Percentiles rank a stretch among this genome's conserved stretches.
Conservation (phyloP, 192 early-diverging fungal species). For the Linderina pennispora region DNA sequence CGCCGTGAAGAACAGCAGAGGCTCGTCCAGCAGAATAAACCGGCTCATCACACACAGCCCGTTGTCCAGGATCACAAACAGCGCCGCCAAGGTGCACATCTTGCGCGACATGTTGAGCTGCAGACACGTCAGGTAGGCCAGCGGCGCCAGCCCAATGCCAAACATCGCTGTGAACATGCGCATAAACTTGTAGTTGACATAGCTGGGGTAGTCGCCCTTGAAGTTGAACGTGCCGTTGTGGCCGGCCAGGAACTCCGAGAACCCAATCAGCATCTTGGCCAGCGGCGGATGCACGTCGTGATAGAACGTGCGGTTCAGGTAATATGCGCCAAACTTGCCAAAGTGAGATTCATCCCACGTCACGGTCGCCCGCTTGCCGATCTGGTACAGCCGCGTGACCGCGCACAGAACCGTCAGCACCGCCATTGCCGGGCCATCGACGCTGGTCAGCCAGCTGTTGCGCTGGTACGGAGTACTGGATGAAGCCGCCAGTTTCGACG, state of each 20-base stretch:
- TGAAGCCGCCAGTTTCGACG: not conserved
- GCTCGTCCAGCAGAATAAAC: conserved; percentile 65
- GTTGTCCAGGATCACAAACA: conserved; percentile 58
- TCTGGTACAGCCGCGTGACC: conserved; percentile 28
- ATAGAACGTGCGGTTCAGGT: conserved; percentile 87
- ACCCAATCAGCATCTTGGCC: conserved; percentile 63
- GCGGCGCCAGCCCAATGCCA: conserved; percentile 57
- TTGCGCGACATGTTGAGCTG: conserved; percentile 50
- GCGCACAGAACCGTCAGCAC: conserved; percentile 20
- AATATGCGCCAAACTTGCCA: conserved; percentile 77
- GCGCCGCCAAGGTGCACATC: conserved; percentile 47
- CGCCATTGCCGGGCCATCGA: conserved; percentile 37
- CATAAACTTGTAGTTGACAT: conserved; percentile 63
- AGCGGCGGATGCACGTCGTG: conserved; percentile 97
- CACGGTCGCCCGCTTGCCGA: conserved; percentile 27
- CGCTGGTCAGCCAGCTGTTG: conserved; percentile 28
- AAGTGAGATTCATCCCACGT: conserved; percentile 64
- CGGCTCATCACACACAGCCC: conserved; percentile 54
- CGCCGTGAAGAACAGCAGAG: conserved; percentile 64
- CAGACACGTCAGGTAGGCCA: conserved; percentile 59
- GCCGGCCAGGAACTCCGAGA: conserved; percentile 51
- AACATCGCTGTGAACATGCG: conserved; percentile 55
- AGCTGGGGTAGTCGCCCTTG: conserved; percentile 55
- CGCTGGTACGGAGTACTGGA: conserved; percentile 30
- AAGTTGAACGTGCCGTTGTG: conserved; percentile 60